A percentile compares a stretch with the other conserved stretches of the same genome.
Conservation (phyloP, 768 basidiomycete species). For the Rhodotorula taiwanensis region DNA sequence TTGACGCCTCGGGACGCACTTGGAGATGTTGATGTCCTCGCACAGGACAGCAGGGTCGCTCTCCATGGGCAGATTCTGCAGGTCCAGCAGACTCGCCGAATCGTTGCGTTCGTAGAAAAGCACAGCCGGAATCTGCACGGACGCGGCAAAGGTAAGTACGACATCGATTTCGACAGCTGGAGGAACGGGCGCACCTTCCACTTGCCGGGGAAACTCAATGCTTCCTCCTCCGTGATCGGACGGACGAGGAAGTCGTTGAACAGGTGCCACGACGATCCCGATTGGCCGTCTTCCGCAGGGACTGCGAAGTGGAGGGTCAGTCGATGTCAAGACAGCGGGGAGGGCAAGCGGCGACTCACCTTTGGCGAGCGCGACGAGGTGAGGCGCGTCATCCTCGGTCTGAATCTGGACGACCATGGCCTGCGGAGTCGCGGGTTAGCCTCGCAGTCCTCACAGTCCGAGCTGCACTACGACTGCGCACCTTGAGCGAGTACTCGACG, state of each 20-base stretch:
- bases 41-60: slow-evolving; percentile 61
- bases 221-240: slow-evolving; percentile 77
- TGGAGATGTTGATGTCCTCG: slow-evolving; percentile 76
- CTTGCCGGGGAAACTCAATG: slow-evolving; percentile 70
- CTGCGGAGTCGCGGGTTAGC: slow-evolving; percentile 46
- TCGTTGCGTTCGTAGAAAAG: slow-evolving; percentile 79
- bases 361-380: slow-evolving; percentile 80
- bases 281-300: slow-evolving; percentile 46
- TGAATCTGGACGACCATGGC: slow-evolving; percentile 74
- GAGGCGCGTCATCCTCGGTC: slow-evolving; percentile 63
- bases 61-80: slow-evolving; percentile 56
- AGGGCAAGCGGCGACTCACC: slow-evolving; percentile 32
- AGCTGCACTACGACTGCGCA: no score
- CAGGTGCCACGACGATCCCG: slow-evolving; percentile 68
- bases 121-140: slow-evolving; percentile 76
- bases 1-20: slow-evolving; percentile 50
- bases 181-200: slow-evolving; percentile 72
- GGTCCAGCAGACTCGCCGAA: slow-evolving; percentile 55
- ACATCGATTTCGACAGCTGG: no score
- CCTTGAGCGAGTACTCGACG: slow-evolving; percentile 67
- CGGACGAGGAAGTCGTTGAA: slow-evolving; percentile 95
- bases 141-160: no score
- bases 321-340: no score
- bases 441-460: no score
- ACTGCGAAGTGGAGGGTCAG: slow-evolving; percentile 8